These are phyloP conservation scores for Dalbergia cultrata DNA, from an alignment of 306 rosid species.

Conservation along the genomic window DNA sequence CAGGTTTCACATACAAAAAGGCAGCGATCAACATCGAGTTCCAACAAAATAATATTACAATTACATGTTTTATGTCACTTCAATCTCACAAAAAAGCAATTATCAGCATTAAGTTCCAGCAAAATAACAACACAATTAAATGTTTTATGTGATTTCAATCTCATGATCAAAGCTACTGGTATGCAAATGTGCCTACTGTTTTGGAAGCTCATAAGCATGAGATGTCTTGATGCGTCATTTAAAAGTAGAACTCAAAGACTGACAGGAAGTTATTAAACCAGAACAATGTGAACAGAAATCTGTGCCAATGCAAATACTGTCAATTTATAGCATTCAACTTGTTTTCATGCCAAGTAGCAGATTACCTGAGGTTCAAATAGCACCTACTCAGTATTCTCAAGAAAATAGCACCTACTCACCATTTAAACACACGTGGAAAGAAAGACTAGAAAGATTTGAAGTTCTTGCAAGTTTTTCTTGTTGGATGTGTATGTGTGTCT, in stretches of 20 bases:
- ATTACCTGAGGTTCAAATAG: not conserved
- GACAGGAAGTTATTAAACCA: slow-evolving; percentile 37
- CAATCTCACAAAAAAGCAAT: slow-evolving; percentile 35
- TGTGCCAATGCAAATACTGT: not conserved
- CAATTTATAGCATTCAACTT: slow-evolving; percentile 20
- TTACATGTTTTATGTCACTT: slow-evolving; percentile 29
- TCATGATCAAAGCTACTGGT: not conserved
- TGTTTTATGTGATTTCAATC: slow-evolving; percentile 33
- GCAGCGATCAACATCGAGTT: slow-evolving; percentile 22
- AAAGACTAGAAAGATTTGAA: slow-evolving; percentile 22
- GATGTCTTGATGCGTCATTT: slow-evolving; percentile 1
- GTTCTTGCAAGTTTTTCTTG: slow-evolving; percentile 8
- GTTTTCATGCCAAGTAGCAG: slow-evolving; percentile 15
- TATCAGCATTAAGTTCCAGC: slow-evolving; percentile 30
- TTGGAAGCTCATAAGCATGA: slow-evolving; percentile 14
- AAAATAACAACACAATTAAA: slow-evolving; percentile 21
- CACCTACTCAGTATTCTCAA: too few species aligned
- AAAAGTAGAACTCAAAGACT: slow-evolving; percentile 8
- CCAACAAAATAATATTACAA: slow-evolving; percentile 26
- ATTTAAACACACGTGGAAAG: slow-evolving; percentile 3
- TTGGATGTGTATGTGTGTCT: not conserved
- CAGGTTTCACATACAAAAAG: slow-evolving; percentile 9
- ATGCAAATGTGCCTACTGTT: slow-evolving; percentile 14
- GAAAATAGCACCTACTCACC: slow-evolving; percentile 35
- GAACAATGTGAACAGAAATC: not conserved